Percentiles rank a stretch among this genome's conserved stretches.
Evolutionary conservation across 2,329 filamentous ascomycete species (phyloP).

Genomic region (Mycosphaerelloides madeirae): DNA sequence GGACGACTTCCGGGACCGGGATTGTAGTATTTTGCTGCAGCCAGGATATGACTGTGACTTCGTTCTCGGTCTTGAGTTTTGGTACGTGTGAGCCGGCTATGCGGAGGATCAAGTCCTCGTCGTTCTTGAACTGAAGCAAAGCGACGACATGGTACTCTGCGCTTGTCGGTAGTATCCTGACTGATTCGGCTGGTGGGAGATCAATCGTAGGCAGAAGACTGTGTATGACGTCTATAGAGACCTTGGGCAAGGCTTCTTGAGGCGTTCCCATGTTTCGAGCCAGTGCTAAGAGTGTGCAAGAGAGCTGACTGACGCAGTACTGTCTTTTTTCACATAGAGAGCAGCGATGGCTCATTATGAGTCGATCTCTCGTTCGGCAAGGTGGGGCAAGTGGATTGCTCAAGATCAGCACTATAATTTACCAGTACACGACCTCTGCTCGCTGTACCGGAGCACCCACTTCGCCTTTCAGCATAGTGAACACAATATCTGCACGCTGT

Average conservation of each 20-base stretch:
- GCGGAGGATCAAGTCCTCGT: slow-evolving; percentile 2
- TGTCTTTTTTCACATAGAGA: too few relatives aligned
- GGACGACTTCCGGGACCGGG: background rate
- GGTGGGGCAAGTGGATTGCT: too few relatives aligned
- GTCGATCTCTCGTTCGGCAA: too few relatives aligned
- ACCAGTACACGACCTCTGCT: too few relatives aligned
- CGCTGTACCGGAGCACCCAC: too few relatives aligned
- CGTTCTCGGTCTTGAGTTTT: slow-evolving; percentile 2
- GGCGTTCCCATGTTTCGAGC: background rate
- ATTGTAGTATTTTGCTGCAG: slow-evolving; percentile 1
- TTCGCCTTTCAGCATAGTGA: too few relatives aligned
- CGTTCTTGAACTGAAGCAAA: background rate
- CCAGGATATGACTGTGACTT: slow-evolving; percentile 2
- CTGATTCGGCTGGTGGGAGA: background rate
- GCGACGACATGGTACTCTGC: slow-evolving; percentile 4
- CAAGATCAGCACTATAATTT: too few relatives aligned
- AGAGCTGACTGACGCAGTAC: too few relatives aligned
- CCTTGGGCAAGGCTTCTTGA: background rate
- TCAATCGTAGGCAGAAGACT: background rate
- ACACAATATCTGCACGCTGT: too few relatives aligned
- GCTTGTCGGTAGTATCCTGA: background rate
- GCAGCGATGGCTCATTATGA: too few relatives aligned
- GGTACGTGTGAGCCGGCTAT: slow-evolving; percentile 3
- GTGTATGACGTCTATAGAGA: background rate
- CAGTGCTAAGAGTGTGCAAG: too few relatives aligned